Evolutionary conservation across 495 filamentous ascomycete genomes (phyloP), one percentile per base, ranked within the genome.

Genomic region (Talaromyces trachyspermus): DNA sequence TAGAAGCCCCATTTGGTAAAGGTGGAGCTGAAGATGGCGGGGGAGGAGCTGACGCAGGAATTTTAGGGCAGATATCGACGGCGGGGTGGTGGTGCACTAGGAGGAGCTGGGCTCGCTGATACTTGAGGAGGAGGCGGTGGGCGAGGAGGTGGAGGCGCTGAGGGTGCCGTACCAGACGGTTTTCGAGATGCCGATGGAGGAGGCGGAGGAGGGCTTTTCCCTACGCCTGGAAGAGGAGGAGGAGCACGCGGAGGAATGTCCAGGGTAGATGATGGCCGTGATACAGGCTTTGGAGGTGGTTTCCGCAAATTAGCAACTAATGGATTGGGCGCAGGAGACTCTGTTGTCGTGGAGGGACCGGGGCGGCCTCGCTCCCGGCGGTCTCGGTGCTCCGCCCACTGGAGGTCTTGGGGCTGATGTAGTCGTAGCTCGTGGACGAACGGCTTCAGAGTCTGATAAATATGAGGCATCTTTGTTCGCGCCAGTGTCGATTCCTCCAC

Each of bases 401-500:
- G 83, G 84, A 27, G 72, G 72, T 57, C 72, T 83, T 1, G 80
- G 79, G 17, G 69, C 74, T 47, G 72, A 68, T 14, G 66, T 68
- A 49, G 59, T 64, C 46, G 59, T 25, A 3, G 48, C 51, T 51
- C 65, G 58, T 48, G 47, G 57, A 36, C 57, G 56, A 37, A 77
- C 75, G n/a, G 73, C 72, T 53, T 94, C 88, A 10, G 85, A 79
- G 52, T 94, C 88, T 26, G 88, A 88, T 19, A 83, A 69, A 56
- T 95, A 92, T 44, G 86, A 76, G 18, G 88, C 79, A 38, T 83
- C 82, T 54, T 72, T 77, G 57, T 72, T 83, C 53, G 88, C 89
- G 62, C 91, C 91, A 10, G 92, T 96, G 63, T 95, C 81, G 46
- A 98, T 72, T 17, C 91, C 92, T 20, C 85, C 89, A 9, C 86